These are phyloP conservation scores for Penicillium bialowiezense DNA, from an alignment of 495 filamentous ascomycete species.

Conservation along the genomic window DNA sequence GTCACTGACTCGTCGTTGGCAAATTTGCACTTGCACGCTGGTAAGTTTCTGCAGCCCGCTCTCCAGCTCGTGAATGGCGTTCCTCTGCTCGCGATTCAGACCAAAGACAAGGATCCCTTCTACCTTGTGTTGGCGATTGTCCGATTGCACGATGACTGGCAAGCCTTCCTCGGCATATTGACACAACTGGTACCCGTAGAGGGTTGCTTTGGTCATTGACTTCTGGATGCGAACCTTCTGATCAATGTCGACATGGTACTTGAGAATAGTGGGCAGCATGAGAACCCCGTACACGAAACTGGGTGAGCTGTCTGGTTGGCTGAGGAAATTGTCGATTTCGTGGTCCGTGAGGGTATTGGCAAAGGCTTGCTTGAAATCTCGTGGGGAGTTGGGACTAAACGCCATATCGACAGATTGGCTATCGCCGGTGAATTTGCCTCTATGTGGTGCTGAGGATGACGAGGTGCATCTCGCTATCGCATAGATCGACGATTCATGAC, in stretches of 20 bases:
- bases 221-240: constrained; percentile 12
- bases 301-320: constrained; percentile 13
- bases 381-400: constrained; percentile 15
- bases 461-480: too few species aligned
- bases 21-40: constrained; percentile 22
- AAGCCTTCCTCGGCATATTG: not conserved
- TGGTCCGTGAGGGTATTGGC: constrained; percentile 12
- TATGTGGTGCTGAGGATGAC: too few species aligned
- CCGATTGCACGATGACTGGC: constrained; percentile 21
- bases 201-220: constrained; percentile 24
- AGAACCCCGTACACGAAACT: constrained; percentile 26
- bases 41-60: constrained; percentile 16
- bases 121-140: constrained; percentile 8
- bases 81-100: constrained; percentile 21
- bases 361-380: constrained; percentile 16
- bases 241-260: constrained; percentile 17
- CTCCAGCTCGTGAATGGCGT: constrained; percentile 24
- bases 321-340: constrained; percentile 11
- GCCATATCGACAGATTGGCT: constrained; percentile 19
- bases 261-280: constrained; percentile 31
- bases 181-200: constrained; percentile 14
- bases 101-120: constrained; percentile 31
- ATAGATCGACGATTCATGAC: too few species aligned
- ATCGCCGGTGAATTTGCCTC: too few species aligned
- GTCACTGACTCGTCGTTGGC: not conserved